phyloP scores from a whole-genome alignment of 2,329 filamentous ascomycete genomes.

The Rosellinia necatrix region DNA sequence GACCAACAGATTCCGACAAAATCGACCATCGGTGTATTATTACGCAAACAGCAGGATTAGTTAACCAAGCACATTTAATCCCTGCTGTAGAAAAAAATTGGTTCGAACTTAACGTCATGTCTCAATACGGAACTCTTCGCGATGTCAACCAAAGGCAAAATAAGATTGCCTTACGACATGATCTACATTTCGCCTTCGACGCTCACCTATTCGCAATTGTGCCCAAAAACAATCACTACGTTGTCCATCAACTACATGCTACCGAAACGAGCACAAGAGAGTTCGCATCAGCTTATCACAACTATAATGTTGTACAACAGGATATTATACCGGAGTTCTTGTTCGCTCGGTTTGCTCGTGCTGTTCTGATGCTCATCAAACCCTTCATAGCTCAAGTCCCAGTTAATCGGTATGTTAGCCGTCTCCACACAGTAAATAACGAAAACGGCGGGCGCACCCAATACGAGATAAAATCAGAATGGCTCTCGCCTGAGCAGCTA shows the following conservation, averaged over 20 bases:
- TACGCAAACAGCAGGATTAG: neutral
- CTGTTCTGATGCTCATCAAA: neutral
- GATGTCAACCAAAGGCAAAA: neutral
- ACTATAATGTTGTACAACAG: neutral
- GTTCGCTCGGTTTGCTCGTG: constrained; percentile 2
- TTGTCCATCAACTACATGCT: neutral
- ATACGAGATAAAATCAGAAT: neutral
- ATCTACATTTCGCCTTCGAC: constrained; percentile 4
- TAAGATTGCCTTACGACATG: constrained; percentile 3
- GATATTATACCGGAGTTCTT: constrained; percentile 3
- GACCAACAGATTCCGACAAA: neutral
- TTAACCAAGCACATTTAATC: constrained; percentile 1
- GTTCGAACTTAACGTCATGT: constrained; percentile 6
- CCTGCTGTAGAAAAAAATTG: neutral
- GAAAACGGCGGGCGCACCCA: neutral
- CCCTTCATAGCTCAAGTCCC: neutral
- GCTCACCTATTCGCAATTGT: constrained; percentile 1
- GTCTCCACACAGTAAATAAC: neutral
- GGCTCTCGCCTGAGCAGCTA: constrained; percentile 6
- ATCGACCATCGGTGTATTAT: constrained; percentile 4
- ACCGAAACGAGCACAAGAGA: neutral
- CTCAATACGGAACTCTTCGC: neutral
- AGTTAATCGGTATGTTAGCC: neutral
- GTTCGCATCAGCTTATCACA: neutral
- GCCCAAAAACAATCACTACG: constrained; percentile 3